These are phyloP conservation scores for Fusarium liriodendri DNA, from an alignment of 2,329 filamentous ascomycete species.

Conservation along the genomic window DNA sequence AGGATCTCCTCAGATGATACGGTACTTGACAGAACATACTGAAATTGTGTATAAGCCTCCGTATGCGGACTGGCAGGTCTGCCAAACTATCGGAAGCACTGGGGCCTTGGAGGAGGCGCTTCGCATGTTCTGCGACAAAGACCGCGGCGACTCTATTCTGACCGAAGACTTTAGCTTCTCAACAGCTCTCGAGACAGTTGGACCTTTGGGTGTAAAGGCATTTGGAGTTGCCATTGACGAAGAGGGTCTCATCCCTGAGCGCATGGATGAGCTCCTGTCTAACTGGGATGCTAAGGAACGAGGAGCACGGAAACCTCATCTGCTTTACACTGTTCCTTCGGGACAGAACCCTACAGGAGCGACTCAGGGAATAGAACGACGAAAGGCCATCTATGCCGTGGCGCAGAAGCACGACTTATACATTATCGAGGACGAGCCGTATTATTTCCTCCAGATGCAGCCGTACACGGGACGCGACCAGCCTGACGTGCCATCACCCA, in stretches of 20 bases:
- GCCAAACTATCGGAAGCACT: conserved; percentile 87
- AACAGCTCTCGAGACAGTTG: conserved; percentile 71
- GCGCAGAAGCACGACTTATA: conserved; percentile 86
- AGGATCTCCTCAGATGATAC: conserved; percentile 86
- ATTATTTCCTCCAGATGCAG: conserved; percentile 93
- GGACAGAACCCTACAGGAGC: conserved; percentile 94
- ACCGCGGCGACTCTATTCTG: conserved; percentile 80
- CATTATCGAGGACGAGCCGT: conserved; percentile 93
- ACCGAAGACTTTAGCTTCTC: conserved; percentile 95
- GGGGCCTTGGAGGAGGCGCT: conserved; percentile 85
- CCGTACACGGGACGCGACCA: conserved; percentile 71
- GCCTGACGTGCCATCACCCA: conserved; percentile 65
- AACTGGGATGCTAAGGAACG: conserved; percentile 60
- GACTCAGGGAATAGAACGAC: conserved; percentile 76
- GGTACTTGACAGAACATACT: conserved; percentile 94
- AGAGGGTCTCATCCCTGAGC: conserved; percentile 63
- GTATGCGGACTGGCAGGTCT: conserved; percentile 90
- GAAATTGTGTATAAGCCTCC: conserved; percentile 89
- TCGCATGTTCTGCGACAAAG: conserved; percentile 79
- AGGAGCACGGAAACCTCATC: conserved; percentile 62
- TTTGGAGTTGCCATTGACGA: conserved; percentile 65
- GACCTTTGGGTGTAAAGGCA: conserved; percentile 63
- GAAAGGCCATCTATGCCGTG: conserved; percentile 79
- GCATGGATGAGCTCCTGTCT: conserved; percentile 62
- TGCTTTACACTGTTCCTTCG: conserved; percentile 73